Evolutionary conservation across 768 basidiomycete genomes (phyloP), one percentile per base, ranked within the genome.

Genomic region (Leccinum broughii): DNA sequence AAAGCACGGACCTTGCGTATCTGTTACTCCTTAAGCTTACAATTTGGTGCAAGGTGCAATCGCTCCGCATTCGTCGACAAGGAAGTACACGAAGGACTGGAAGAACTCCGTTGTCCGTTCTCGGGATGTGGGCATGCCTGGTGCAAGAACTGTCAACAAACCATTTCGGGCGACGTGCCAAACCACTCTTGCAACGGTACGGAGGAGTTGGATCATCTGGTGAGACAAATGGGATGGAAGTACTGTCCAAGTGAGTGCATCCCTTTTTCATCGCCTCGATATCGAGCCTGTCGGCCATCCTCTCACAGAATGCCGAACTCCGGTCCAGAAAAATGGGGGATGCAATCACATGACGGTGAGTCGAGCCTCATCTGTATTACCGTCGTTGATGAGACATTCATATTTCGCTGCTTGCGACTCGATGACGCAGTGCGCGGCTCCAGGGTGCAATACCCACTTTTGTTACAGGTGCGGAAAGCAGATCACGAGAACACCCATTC

Each of bases 311-410:
- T 80, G 81, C 59, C 66, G 70, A 39, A 80, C 81, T 3, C 79
- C 81, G 2, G 78, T 83, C 28, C 80, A 83, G 63, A 86, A 84
- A 62, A 73, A 73, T 11, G 77, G 76, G 22, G 85, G 85, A 17
- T 86, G 85, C 60, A 81, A 85, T 61, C 84, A 86, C 69, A 85
- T 86, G 80, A 81, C 80, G 56, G 84, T 84, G 50, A 73, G 83
- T 69, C 11, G 28, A 32, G 15, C n/a, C 7, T 11, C 46, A 5
- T 22, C 34, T 1, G 49, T 20, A 51, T 44, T 17, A 41, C 26
- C 15, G 15, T 35, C 37, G 20, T 39, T 62, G 28, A 49, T 34
- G 58, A 44, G 26, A 51, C 13, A 35, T 14, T 35, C 34, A 35
- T 22, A 24, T 55, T 44, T 3, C 17, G n/a, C 20, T 20, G n/a